Evolutionary conservation across 352 stramenopile species (phyloP), one percentile per base, ranked within the genome.

Genomic region (Nothophytophthora sp.): DNA sequence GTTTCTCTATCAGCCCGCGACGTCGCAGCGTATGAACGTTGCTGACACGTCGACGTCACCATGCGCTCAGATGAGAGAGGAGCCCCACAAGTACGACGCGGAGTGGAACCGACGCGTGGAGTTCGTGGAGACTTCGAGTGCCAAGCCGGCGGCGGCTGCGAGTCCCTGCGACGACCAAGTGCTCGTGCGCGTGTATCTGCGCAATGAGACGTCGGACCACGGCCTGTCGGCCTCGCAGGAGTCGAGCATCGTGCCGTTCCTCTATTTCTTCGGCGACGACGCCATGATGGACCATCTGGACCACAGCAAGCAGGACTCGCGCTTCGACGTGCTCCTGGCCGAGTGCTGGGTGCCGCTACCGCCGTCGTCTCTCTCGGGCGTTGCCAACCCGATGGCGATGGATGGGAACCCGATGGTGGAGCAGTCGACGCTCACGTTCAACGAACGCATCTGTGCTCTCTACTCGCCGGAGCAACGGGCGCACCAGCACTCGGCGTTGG

Each of bases 191-290:
- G 74, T 95, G 39, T 95, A 89, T 36, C 59, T 84, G 32, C 81
- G 81, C 7, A 82, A 90, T 16, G 79, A 88, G 18, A 68, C 81
- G 1, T 84, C 79, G 0, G 84, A 95, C 35, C 81, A 95, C 43
- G 84, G 84, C 0, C 48, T 95, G 13, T 88, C 76, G 11, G 64
- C 76, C 1, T 81, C 81, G 2, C 83, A 95, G 30, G 84, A 95
- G 49, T 84, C 81, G 27, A 95, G 84, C 57, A 84, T 95, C 13
- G 78, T 95, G 24, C 84, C 84, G 3, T 95, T 95, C 54, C 57
- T 95, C 18, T 95, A 95, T 44, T 95, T 95, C 57, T 95, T 95
- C 46, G 84, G 84, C 6, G 84, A 95, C 18, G 84, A 95, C 49
- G 68, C 70, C 15, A 95, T 86, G 58, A 90, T 95, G 81, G 84